A percentile compares a stretch with the other conserved stretches of the same genome.
Evolutionary conservation across 192 early-diverging fungal species (phyloP).

Genomic region (Dispira simplex): DNA sequence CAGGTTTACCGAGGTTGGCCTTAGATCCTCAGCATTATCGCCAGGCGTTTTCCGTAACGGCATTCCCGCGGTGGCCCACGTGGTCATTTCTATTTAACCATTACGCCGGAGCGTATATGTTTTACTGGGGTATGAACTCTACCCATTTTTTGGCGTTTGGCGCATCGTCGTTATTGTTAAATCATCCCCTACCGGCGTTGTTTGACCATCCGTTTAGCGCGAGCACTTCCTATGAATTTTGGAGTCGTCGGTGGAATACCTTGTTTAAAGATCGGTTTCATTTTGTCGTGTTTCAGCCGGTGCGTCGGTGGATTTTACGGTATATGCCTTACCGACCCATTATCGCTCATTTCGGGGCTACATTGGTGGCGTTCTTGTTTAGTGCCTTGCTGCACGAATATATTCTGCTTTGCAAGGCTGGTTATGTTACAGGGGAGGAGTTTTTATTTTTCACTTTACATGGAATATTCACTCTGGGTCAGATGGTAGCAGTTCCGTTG

Average conservation of each 20-base stretch:
- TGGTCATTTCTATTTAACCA: neutral
- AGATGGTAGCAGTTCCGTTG: neutral
- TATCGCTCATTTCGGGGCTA: neutral
- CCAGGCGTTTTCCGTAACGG: neutral
- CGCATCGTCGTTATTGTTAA: neutral
- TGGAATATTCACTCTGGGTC: neutral
- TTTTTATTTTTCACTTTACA: slow-evolving; percentile 7
- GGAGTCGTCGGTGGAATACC: slow-evolving; percentile 11
- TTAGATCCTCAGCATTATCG: neutral
- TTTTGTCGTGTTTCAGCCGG: neutral
- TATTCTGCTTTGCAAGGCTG: neutral
- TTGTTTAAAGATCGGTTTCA: slow-evolving; percentile 11
- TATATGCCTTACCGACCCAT: neutral
- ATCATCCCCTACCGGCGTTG: neutral
- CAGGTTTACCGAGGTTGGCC: neutral
- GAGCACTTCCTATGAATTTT: neutral
- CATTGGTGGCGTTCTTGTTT: slow-evolving; percentile 2
- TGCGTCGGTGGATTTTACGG: neutral
- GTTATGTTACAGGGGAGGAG: neutral
- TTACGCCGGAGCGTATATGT: neutral
- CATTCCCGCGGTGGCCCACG: neutral
- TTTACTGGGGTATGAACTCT: slow-evolving; percentile 10
- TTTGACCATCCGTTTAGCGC: slow-evolving; percentile 7
- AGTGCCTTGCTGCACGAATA: slow-evolving; percentile 10
- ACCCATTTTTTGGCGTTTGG: neutral